Conservation (phyloP, 257 asterid genomes). For the Solanum chaucha region DNA sequence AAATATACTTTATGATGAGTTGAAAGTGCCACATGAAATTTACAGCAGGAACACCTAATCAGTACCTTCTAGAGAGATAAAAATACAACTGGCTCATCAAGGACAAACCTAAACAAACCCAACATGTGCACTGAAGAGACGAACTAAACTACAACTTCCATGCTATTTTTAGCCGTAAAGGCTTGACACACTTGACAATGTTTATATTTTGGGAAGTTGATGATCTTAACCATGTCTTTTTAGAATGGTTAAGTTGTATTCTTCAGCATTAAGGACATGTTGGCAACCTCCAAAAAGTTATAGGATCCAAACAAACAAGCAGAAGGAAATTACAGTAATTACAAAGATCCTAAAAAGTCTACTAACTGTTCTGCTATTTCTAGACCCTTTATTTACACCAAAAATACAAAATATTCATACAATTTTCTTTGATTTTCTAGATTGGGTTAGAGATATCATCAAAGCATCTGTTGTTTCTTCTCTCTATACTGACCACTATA, state of each 20-base stretch:
- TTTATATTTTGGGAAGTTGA: not conserved
- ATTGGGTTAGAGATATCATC: not conserved
- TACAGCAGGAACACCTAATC: not conserved
- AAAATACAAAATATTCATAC: not conserved
- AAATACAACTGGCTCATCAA: not conserved
- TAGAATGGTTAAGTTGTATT: not conserved
- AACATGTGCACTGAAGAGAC: not conserved
- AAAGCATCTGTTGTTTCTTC: not conserved
- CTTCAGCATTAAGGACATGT: not conserved
- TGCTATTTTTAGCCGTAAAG: not conserved
- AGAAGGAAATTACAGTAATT: not conserved
- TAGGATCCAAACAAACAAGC: not conserved
- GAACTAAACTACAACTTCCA: not conserved
- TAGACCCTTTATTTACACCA: not conserved
- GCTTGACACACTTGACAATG: not conserved
- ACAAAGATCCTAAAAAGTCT: not conserved
- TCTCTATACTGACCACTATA: not conserved
- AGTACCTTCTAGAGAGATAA: not conserved
- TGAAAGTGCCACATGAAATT: not conserved
- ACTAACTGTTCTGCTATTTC: not conserved
- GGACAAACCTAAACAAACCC: not conserved
- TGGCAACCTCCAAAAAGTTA: not conserved
- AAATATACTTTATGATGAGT: not conserved
- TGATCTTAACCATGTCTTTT: not conserved
- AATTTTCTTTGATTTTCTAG: not conserved